A percentile compares a stretch with the other conserved stretches of the same genome.
Conservation (phyloP, 345 rosid species). For the Firmiana major region DNA sequence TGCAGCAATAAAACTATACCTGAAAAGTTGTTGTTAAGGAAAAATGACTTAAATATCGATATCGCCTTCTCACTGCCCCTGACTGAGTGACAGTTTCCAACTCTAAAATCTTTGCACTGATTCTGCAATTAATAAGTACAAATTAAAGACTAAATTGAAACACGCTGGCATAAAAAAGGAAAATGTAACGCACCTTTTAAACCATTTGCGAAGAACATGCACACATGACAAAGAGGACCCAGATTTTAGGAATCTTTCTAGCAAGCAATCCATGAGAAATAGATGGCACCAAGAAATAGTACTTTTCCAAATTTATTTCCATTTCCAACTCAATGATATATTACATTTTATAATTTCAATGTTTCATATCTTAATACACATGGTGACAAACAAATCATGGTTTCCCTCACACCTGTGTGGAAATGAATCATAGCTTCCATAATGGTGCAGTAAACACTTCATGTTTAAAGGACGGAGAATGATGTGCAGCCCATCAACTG, state of each 20-base stretch:
- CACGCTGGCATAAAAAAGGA: background rate
- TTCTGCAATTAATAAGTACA: slow-evolving; percentile 36
- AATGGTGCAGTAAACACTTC: slow-evolving; percentile 85
- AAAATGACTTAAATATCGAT: slow-evolving; percentile 86
- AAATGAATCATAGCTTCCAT: slow-evolving; percentile 70
- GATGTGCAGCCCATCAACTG: slow-evolving; percentile 84
- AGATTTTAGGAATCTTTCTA: background rate
- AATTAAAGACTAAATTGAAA: background rate
- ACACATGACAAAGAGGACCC: background rate
- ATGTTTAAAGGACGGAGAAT: slow-evolving; percentile 79
- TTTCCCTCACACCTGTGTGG: slow-evolving; percentile 49
- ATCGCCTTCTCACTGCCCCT: slow-evolving; percentile 77
- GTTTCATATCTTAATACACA: background rate
- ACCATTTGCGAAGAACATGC: background rate
- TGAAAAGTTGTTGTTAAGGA: slow-evolving; percentile 79
- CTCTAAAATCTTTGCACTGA: slow-evolving; percentile 76
- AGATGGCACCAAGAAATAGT: background rate
- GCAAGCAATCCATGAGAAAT: background rate
- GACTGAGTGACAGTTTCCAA: slow-evolving; percentile 83
- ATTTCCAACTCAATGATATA: background rate
- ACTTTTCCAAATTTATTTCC: background rate
- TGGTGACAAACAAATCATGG: slow-evolving; percentile 4
- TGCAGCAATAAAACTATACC: slow-evolving; percentile 34
- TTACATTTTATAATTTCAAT: background rate
- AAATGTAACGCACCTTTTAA: background rate